These are phyloP conservation scores for Stephanodiscus minutulus DNA, from an alignment of 108 stramenopile species.

Conservation along the genomic window DNA sequence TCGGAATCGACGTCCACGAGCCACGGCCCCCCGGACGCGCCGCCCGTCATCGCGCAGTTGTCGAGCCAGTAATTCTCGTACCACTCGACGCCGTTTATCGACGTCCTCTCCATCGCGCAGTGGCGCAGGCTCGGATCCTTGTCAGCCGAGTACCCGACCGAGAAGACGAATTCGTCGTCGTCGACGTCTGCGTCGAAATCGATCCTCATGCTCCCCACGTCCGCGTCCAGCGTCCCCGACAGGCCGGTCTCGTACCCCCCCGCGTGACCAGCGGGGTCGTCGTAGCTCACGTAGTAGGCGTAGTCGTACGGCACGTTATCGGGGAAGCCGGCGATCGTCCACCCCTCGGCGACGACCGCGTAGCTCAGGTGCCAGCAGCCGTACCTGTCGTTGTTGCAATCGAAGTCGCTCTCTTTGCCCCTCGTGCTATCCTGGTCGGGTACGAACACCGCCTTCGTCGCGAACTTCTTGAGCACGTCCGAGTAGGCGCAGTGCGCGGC, in stretches of 20 bases:
- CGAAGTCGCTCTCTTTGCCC: conserved; percentile 22
- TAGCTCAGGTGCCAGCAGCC: conserved; percentile 37
- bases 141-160: conserved; percentile 33
- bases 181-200: conserved; percentile 18
- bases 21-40: conserved; percentile 35
- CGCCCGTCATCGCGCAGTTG: conserved; percentile 22
- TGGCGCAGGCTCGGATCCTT: conserved; percentile 27
- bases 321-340: conserved; percentile 20
- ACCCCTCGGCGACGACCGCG: conserved; percentile 31
- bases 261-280: conserved; percentile 17
- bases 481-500: conserved; percentile 51
- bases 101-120: conserved; percentile 9
- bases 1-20: conserved; percentile 6
- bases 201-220: conserved; percentile 12
- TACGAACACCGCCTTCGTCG: conserved; percentile 31
- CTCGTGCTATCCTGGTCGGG: conserved; percentile 25
- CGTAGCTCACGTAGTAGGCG: conserved; percentile 21
- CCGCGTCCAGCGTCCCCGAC: conserved; percentile 19
- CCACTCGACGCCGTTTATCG: conserved; percentile 16
- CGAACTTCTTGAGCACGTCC: conserved; percentile 39
- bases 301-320: conserved; percentile 32
- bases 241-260: conserved; percentile 20
- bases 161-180: conserved; percentile 9
- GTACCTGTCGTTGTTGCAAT: conserved; percentile 30
- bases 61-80: conserved; percentile 31